Evolutionary conservation across 2,329 filamentous ascomycete species (phyloP).

Genomic region (Cordyceps cicadae): DNA sequence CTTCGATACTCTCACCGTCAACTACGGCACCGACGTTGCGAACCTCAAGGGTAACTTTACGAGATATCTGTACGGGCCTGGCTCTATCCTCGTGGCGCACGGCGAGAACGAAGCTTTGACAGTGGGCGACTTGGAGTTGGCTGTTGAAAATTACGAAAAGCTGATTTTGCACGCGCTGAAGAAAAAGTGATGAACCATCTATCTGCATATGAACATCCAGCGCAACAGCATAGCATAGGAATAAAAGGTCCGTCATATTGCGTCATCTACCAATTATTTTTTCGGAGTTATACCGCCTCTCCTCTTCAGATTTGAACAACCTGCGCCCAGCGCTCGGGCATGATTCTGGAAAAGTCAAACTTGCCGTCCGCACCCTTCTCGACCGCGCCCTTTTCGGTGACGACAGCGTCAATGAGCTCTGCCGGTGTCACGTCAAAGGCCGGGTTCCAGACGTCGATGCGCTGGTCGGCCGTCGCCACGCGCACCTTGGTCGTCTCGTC

Average conservation of each 20-base stretch:
- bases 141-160: conserved; percentile 71
- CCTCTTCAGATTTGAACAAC: conserved; percentile 13
- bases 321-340: conserved; percentile 47
- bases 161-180: conserved; percentile 50
- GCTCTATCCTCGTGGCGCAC: conserved; percentile 79
- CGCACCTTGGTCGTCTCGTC: conserved; percentile 57
- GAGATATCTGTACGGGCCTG: conserved; percentile 59
- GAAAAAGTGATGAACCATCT: neutral
- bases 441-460: conserved; percentile 89
- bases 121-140: conserved; percentile 64
- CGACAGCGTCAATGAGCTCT: conserved; percentile 81
- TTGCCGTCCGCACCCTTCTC: conserved; percentile 63
- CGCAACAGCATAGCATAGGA: neutral
- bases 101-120: conserved; percentile 73
- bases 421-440: conserved; percentile 93
- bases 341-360: conserved; percentile 55
- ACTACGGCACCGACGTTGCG: conserved; percentile 90
- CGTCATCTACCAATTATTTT: conserved; percentile 1
- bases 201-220: neutral
- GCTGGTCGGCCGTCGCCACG: conserved; percentile 70
- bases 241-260: neutral
- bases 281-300: neutral
- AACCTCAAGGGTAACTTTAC: conserved; percentile 62
- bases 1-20: conserved; percentile 76
- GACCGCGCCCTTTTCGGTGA: conserved; percentile 84